A percentile compares a stretch with the other conserved stretches of the same genome.
phyloP scores from a whole-genome alignment of 2,329 filamentous ascomycete species.

The Colletotrichum sp. region DNA sequence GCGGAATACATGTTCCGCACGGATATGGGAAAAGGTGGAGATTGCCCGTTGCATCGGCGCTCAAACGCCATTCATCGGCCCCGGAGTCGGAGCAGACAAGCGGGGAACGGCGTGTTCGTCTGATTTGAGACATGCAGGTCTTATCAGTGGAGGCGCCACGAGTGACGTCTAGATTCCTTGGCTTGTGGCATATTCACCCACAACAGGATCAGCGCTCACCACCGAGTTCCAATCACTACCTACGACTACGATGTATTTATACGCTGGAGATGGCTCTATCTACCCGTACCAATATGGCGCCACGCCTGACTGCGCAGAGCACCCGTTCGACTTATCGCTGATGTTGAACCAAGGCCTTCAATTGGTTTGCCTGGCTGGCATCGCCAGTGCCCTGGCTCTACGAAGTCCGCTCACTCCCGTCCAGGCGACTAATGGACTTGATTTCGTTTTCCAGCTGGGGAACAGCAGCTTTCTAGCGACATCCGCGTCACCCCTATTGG shows the following conservation, averaged over 20 bases:
- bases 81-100: background rate
- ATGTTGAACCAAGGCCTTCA: background rate
- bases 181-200: background rate
- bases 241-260: background rate
- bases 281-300: background rate
- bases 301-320: background rate
- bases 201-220: background rate
- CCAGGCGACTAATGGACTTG: background rate
- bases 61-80: background rate
- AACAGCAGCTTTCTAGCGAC: background rate
- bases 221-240: background rate
- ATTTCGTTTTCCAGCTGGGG: background rate
- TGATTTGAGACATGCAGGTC: background rate
- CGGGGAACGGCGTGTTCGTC: background rate
- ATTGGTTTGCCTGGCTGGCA: background rate
- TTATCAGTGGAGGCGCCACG: background rate
- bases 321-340: background rate
- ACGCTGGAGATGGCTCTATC: background rate
- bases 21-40: background rate
- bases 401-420: background rate
- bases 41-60: background rate
- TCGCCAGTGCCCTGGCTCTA: background rate
- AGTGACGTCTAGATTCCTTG: background rate
- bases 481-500: rapidly evolving
- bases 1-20: background rate